phyloP scores from a whole-genome alignment of 345 rosid species.

The Ailanthus altissimus region DNA sequence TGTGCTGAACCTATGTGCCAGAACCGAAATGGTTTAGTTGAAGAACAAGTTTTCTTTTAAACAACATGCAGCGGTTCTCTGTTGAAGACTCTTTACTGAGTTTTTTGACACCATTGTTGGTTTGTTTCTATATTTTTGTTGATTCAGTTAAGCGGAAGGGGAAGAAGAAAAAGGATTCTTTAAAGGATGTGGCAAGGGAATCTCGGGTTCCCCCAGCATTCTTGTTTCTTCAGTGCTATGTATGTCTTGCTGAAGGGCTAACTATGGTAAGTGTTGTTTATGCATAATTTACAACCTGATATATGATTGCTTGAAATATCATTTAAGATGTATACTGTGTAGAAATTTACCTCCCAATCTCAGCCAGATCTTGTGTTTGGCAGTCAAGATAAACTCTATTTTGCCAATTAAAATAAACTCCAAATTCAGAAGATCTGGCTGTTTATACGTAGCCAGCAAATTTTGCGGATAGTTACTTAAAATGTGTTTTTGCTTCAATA shows the following conservation, averaged over 20 bases:
- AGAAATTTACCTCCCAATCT: neutral
- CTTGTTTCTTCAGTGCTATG: constrained; percentile 75
- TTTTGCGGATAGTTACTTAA: neutral
- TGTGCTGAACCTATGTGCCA: neutral
- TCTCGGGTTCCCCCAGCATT: constrained; percentile 68
- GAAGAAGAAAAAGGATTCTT: constrained; percentile 74
- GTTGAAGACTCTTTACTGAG: neutral
- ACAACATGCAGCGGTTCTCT: neutral
- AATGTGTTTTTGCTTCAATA: constrained; percentile 7
- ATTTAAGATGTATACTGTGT: neutral
- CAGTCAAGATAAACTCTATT: neutral
- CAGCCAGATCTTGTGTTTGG: neutral
- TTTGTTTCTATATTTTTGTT: constrained; percentile 22
- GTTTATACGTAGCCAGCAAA: constrained; percentile 9
- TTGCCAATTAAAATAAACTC: neutral
- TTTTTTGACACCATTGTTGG: constrained; percentile 10
- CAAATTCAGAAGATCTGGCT: neutral
- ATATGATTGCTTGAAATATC: neutral
- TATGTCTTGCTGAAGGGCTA: constrained; percentile 90
- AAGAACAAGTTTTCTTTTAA: neutral
- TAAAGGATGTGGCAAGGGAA: constrained; percentile 61
- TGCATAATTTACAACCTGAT: neutral
- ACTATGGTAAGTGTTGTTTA: constrained; percentile 54
- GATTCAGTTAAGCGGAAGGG: constrained; percentile 73
- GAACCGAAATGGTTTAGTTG: neutral